Evolutionary conservation across 192 early-diverging fungal species (phyloP).

Genomic region (Chytriomyces sp.): DNA sequence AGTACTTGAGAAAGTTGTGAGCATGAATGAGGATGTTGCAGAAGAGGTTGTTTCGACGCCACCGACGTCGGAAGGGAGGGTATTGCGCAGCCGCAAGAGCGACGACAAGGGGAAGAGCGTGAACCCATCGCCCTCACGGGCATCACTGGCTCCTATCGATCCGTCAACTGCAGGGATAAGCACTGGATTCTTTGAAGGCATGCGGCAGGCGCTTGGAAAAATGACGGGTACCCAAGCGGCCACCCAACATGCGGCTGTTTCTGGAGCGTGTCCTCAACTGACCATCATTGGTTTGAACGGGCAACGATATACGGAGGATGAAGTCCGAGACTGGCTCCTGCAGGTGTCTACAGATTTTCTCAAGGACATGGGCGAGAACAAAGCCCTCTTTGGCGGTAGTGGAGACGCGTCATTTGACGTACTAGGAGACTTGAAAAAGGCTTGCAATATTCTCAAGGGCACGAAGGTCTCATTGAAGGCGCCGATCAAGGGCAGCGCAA

Average conservation of each 20-base stretch:
- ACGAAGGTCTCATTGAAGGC: background rate
- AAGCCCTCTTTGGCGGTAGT: background rate
- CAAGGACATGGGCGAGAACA: conserved; percentile 12
- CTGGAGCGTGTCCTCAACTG: background rate
- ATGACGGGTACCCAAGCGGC: conserved; percentile 10
- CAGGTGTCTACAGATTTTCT: conserved; percentile 3
- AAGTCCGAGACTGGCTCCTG: conserved; percentile 37
- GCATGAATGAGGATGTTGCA: background rate
- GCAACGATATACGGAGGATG: conserved; percentile 28
- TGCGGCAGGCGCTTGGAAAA: conserved; percentile 38
- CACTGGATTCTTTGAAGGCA: conserved; percentile 21
- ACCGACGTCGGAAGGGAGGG: background rate
- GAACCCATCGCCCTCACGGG: background rate
- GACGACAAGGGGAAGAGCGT: background rate
- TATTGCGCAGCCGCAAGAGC: background rate
- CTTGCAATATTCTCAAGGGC: background rate
- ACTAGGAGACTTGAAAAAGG: conserved; percentile 6
- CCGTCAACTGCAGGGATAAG: background rate
- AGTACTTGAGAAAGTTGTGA: conserved; percentile 5
- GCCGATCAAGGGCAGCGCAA: background rate
- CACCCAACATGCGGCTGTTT: background rate
- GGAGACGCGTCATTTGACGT: conserved; percentile 20
- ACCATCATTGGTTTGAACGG: conserved; percentile 36
- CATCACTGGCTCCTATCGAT: background rate
- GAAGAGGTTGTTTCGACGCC: background rate